A percentile compares a stretch with the other conserved stretches of the same genome.
Evolutionary conservation across 345 rosid species (phyloP).

Genomic region (Eucalyptus sp.): DNA sequence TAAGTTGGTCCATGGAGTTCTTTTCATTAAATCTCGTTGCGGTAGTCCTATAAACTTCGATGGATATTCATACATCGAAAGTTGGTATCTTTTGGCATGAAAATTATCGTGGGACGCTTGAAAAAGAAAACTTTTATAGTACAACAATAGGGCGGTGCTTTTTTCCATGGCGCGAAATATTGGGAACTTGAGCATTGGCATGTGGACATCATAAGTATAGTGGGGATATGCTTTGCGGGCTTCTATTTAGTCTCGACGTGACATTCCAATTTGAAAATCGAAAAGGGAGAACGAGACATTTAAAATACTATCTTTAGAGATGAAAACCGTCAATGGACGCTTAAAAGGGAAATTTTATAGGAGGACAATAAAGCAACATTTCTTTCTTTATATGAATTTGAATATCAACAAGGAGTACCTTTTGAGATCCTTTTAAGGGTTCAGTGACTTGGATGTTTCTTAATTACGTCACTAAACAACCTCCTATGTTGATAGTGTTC

Average conservation of each 20-base stretch:
- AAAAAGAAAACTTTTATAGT: not conserved
- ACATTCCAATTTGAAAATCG: not conserved
- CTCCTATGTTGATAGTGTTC: too few species aligned
- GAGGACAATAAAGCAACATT: not conserved
- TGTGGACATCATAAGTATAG: not conserved
- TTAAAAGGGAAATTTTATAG: not conserved
- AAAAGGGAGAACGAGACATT: not conserved
- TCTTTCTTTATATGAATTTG: not conserved
- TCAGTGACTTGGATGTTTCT: not conserved
- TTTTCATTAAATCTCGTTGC: not conserved
- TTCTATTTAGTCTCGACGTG: not conserved
- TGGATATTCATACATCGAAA: not conserved
- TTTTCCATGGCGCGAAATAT: not conserved
- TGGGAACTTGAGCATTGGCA: not conserved
- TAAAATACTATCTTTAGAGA: not conserved
- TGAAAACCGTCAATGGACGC: accelerated
- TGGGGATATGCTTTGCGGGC: not conserved
- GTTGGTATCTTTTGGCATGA: not conserved
- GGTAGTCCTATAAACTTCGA: accelerated
- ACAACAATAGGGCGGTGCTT: accelerated
- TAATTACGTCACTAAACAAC: not conserved
- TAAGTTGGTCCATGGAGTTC: not conserved
- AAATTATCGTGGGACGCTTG: accelerated
- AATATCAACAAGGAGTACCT: not conserved
- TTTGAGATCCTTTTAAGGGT: not conserved